Base-by-base conservation (phyloP, 2,329 filamentous ascomycete species). In the Ophiostoma tasmaniense region DNA sequence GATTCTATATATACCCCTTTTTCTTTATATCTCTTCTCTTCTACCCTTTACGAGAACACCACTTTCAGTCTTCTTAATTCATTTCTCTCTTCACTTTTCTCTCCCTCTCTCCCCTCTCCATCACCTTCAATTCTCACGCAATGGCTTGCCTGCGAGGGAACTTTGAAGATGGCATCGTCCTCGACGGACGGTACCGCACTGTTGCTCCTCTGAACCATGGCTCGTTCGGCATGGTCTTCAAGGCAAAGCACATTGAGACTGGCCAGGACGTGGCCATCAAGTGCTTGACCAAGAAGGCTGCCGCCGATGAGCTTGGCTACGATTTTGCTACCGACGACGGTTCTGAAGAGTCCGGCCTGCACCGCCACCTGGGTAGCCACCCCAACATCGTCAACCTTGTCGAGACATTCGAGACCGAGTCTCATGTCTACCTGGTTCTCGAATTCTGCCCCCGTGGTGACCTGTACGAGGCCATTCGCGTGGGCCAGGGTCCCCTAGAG, bases 161-260 rank as follows among this genome's bases (percentile, higher is more conserved):
- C 77, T 95, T 97, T 81, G 83, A 88, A 76, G 84, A 88, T 79
- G 92, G 90, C 79, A 87, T 90, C 80, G 81, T 96, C 77, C 88
- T 97, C 77, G 89, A 91, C 78, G 93, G 92, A 79, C 93, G 95
- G 74, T 99, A 95, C 79, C 85, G 91, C 81, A 96, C 93, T 69
- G 85, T 97, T 76, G 91, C 93, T 74, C 93, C 95, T 70, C 90
- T 99, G 81, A 99, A 99, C 78, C 93, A 97, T 85, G 95, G 95
- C 75, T 98, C 95, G 69, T 99, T 98, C 77, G 95, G 95, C 77
- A 96, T 98, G 92, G 95, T 99, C 75, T 97, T 97, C 80, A 89
- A 93, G 81, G 95, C 94, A 71, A 90, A 85, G 78, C 93, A 99
- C 78, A 83, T 89, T 73, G 78, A 84, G 73, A 96, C 91, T 71